Percentiles rank a stretch among this genome's conserved stretches.
These are phyloP conservation scores for Tetrahymena borealis DNA, from an alignment of 73 alveolate genomes.

Conservation along the genomic window DNA sequence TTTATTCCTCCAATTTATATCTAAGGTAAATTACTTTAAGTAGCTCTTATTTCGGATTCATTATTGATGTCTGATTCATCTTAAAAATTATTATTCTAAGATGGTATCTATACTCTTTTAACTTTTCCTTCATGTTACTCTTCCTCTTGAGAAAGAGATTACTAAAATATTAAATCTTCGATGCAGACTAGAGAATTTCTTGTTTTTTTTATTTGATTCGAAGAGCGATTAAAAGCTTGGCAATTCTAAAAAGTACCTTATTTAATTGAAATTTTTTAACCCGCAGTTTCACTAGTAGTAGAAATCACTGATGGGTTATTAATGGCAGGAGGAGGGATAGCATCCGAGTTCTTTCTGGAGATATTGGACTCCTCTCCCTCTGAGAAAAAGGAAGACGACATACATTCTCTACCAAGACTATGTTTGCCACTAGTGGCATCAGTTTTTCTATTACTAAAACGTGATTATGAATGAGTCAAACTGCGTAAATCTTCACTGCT, in stretches of 20 bases:
- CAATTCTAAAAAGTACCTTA: background rate
- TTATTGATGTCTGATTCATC: background rate
- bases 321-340: background rate
- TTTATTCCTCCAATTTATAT: too few relatives aligned
- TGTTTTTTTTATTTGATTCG: background rate
- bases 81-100: background rate
- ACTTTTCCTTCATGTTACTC: background rate
- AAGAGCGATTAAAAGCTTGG: background rate
- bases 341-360: background rate
- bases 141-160: background rate
- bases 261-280: background rate
- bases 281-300: background rate
- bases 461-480: background rate
- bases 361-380: background rate
- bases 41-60: background rate
- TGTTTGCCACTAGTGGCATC: background rate
- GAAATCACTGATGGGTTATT: background rate
- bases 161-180: background rate
- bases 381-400: background rate
- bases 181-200: background rate
- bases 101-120: background rate
- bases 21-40: too few relatives aligned
- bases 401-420: background rate
- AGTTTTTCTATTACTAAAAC: background rate
- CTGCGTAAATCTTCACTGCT: background rate